Evolutionary conservation across 805 yeast species (phyloP).

Genomic region (Wickerhamomyces bisporus): DNA sequence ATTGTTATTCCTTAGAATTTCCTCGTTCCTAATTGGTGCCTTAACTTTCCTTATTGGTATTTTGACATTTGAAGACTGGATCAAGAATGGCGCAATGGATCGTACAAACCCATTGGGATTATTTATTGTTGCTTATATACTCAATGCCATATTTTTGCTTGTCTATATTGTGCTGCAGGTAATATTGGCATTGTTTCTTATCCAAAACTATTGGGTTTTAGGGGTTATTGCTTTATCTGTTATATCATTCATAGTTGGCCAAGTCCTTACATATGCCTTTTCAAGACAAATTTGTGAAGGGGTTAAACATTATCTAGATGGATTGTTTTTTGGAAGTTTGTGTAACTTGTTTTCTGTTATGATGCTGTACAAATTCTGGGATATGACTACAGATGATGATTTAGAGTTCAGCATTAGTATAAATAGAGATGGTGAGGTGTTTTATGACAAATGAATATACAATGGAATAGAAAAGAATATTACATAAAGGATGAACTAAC

Average conservation of each 20-base stretch:
- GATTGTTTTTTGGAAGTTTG: constrained; percentile 76
- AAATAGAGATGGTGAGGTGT: constrained; percentile 35
- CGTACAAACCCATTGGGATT: constrained; percentile 56
- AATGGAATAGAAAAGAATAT: neutral
- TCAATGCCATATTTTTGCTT: constrained; percentile 63
- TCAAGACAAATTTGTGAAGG: constrained; percentile 61
- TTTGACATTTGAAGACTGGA: constrained; percentile 69
- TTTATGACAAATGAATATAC: constrained; percentile 10
- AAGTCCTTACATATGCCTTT: constrained; percentile 65
- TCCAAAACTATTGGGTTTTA: constrained; percentile 81
- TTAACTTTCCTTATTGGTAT: constrained; percentile 63
- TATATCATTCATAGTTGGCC: constrained; percentile 77
- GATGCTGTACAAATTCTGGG: constrained; percentile 98
- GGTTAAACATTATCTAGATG: constrained; percentile 85
- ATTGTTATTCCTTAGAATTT: constrained; percentile 47
- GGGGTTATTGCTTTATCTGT: constrained; percentile 75
- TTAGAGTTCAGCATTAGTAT: constrained; percentile 79
- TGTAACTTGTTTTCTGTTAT: constrained; percentile 78
- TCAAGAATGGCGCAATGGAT: constrained; percentile 37
- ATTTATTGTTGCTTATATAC: constrained; percentile 62
- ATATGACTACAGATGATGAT: constrained; percentile 90
- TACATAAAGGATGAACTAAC: no score
- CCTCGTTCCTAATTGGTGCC: constrained; percentile 54
- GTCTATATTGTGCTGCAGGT: constrained; percentile 65
- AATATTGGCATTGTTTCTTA: constrained; percentile 57